phyloP scores from a whole-genome alignment of 768 basidiomycete genomes.

The Leucocoprinus sp. region DNA sequence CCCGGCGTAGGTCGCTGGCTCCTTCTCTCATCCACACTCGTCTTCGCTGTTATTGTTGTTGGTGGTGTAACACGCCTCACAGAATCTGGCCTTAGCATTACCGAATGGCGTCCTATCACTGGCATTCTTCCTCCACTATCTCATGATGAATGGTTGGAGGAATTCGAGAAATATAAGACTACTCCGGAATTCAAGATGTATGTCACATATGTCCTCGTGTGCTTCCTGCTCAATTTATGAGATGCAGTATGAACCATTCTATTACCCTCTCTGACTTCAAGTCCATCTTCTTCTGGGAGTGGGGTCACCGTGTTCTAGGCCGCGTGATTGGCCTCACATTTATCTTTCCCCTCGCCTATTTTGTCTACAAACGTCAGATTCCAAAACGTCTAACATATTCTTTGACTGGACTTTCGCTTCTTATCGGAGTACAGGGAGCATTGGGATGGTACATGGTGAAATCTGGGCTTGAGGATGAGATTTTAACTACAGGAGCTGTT shows the following conservation, averaged over 20 bases:
- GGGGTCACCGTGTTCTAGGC: conserved; percentile 90
- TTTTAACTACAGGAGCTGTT: conserved; percentile 73
- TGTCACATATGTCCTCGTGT: conserved; percentile 22
- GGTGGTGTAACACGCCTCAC: conserved; percentile 96
- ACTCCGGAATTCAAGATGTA: conserved; percentile 96
- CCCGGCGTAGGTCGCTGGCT: conserved; percentile 81
- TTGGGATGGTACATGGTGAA: conserved; percentile 99
- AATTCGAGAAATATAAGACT: conserved; percentile 89
- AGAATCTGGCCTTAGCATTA: conserved; percentile 95
- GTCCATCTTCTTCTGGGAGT: conserved; percentile 97
- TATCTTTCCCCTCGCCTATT: conserved; percentile 79
- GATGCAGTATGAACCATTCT: conserved; percentile 72
- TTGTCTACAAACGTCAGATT: conserved; percentile 62
- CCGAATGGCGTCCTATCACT: conserved; percentile 93
- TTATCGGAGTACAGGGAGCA: conserved; percentile 86
- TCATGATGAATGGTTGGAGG: conserved; percentile 68
- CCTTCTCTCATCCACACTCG: conserved; percentile 72
- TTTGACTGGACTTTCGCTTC: conserved; percentile 62
- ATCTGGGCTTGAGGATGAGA: conserved; percentile 81
- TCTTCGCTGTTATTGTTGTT: conserved; percentile 89
- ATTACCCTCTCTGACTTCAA: conserved; percentile 91
- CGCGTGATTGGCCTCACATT: conserved; percentile 80
- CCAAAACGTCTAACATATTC: conserved; percentile 52
- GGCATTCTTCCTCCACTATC: conserved; percentile 82
- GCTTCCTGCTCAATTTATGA: neutral